Evolutionary conservation across 2,329 filamentous ascomycete genomes (phyloP).

Genomic region (Aspergillus piperis): DNA sequence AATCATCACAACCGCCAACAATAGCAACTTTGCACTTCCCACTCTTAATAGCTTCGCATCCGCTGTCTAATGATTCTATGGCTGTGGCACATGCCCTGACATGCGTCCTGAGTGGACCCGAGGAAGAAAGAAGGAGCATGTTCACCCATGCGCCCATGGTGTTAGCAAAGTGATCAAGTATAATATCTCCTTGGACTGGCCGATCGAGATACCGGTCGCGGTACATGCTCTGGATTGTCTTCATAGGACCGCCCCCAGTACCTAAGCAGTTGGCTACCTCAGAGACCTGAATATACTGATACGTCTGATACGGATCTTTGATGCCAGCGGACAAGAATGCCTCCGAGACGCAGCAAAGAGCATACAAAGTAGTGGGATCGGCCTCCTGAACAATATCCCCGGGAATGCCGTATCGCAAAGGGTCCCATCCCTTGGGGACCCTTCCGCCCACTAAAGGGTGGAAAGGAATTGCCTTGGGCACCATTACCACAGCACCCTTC

Average conservation of each 20-base stretch:
- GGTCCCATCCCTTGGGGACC: constrained; percentile 84
- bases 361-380: constrained; percentile 22
- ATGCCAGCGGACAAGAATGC: constrained; percentile 86
- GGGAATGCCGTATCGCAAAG: constrained; percentile 88
- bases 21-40: constrained; percentile 95
- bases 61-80: constrained; percentile 92
- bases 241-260: constrained; percentile 91
- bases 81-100: constrained; percentile 95
- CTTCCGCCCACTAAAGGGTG: constrained; percentile 19
- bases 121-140: constrained; percentile 93
- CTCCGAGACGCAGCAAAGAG: constrained; percentile 46
- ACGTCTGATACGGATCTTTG: constrained; percentile 97
- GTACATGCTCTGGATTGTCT: constrained; percentile 91
- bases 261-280: constrained; percentile 96
- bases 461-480: constrained; percentile 22
- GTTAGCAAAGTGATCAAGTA: constrained; percentile 99
- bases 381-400: constrained; percentile 76
- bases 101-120: constrained; percentile 94
- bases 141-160: constrained; percentile 99
- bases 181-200: constrained; percentile 63
- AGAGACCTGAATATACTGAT: constrained; percentile 96
- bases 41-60: constrained; percentile 94
- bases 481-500: constrained; percentile 79
- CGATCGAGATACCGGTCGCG: constrained; percentile 86
- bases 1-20: constrained; percentile 96